These are phyloP conservation scores for Chloranthus sessilifolius DNA, from an alignment of 164 flowering plant genomes.

Conservation along the genomic window DNA sequence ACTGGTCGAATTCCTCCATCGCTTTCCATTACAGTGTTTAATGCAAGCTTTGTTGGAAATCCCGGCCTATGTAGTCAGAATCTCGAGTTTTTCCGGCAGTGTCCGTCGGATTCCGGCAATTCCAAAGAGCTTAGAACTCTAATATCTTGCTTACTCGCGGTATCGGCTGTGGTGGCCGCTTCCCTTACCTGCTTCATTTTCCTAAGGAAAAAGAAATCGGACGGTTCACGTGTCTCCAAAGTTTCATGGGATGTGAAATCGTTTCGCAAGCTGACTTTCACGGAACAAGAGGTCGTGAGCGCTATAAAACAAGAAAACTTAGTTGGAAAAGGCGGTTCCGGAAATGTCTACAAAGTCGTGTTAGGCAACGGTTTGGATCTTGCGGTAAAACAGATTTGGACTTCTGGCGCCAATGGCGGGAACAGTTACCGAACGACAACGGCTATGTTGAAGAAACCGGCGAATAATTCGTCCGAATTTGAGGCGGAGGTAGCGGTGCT, in stretches of 20 bases:
- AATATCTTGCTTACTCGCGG: conserved; percentile 34
- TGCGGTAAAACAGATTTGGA: conserved; percentile 79
- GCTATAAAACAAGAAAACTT: conserved; percentile 61
- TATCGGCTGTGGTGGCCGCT: conserved; percentile 18
- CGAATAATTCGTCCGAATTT: conserved; percentile 31
- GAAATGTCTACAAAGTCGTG: conserved; percentile 57
- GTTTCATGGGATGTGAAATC: conserved; percentile 79
- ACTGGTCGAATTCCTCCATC: conserved; percentile 51
- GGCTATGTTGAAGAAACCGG: conserved; percentile 27
- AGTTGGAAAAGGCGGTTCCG: conserved; percentile 85
- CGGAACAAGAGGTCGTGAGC: conserved; percentile 65
- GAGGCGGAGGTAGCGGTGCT: conserved; percentile 70
- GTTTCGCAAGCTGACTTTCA: conserved; percentile 56
- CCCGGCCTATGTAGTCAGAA: conserved; percentile 50
- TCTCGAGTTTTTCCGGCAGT: conserved; percentile 29
- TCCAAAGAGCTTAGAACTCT: conserved; percentile 28
- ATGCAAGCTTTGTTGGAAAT: conserved; percentile 59
- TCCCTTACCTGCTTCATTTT: conserved; percentile 27
- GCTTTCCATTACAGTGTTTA: conserved; percentile 40
- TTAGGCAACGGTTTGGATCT: conserved; percentile 40
- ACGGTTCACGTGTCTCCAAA: conserved; percentile 28
- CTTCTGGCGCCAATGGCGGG: conserved; percentile 12
- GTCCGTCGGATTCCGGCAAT: conserved; percentile 28
- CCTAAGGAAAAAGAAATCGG: conserved; percentile 26
- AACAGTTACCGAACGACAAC: conserved; percentile 20